These are phyloP conservation scores for Biscogniauxia mediterranea DNA, from an alignment of 2,329 filamentous ascomycete genomes.

Conservation along the genomic window DNA sequence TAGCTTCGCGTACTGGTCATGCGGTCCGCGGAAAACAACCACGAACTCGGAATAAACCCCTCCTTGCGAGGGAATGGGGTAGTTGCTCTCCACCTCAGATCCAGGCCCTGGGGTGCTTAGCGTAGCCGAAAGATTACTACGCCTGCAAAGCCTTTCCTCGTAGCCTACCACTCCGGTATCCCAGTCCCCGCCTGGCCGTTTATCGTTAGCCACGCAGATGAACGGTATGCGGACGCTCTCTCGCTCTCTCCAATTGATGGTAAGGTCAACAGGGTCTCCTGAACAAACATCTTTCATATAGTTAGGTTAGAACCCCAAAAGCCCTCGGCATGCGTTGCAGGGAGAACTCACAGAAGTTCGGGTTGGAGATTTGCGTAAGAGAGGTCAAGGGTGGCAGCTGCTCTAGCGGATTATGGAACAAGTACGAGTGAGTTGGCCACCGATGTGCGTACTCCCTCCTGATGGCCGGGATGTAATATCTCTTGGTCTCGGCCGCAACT, in stretches of 20 bases:
- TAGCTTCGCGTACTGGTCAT: slow-evolving; percentile 61
- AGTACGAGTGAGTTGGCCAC: slow-evolving; percentile 59
- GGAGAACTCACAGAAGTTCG: slow-evolving; percentile 42
- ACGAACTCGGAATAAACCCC: slow-evolving; percentile 70
- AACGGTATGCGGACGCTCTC: slow-evolving; percentile 54
- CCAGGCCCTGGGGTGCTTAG: slow-evolving; percentile 59
- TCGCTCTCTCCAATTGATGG: slow-evolving; percentile 56
- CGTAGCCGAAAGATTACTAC: slow-evolving; percentile 70
- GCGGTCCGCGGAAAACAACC: slow-evolving; percentile 70
- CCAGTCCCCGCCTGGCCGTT: slow-evolving; percentile 77
- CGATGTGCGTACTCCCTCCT: slow-evolving; percentile 52
- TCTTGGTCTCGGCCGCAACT: slow-evolving; percentile 71
- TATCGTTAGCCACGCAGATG: slow-evolving; percentile 74
- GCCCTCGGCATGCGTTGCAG: not conserved
- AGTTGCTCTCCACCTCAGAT: slow-evolving; percentile 50
- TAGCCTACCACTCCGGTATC: slow-evolving; percentile 62
- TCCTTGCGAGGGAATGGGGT: slow-evolving; percentile 68
- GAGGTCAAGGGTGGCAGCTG: slow-evolving; percentile 42
- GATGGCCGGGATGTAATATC: slow-evolving; percentile 65
- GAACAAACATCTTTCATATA: slow-evolving; percentile 44
- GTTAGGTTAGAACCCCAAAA: slow-evolving; percentile 16
- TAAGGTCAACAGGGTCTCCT: slow-evolving; percentile 59
- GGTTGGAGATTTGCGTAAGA: slow-evolving; percentile 38
- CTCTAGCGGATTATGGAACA: slow-evolving; percentile 51
- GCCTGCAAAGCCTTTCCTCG: slow-evolving; percentile 71